A percentile compares a stretch with the other conserved stretches of the same genome.
These are phyloP conservation scores for Suillus placidus DNA, from an alignment of 768 basidiomycete genomes.

Conservation along the genomic window DNA sequence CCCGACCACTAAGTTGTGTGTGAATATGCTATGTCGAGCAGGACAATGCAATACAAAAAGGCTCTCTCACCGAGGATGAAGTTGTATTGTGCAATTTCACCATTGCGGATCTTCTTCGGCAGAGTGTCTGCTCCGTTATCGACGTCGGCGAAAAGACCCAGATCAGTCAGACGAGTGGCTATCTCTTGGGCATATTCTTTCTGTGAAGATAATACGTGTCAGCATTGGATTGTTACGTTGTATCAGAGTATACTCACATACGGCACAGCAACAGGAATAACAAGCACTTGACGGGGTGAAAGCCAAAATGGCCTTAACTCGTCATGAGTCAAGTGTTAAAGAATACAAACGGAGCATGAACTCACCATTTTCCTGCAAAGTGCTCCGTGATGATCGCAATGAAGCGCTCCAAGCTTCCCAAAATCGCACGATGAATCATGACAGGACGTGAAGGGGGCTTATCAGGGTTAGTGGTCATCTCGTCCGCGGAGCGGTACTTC, in stretches of 20 bases:
- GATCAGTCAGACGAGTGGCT: constrained; percentile 60
- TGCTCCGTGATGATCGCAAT: constrained; percentile 97
- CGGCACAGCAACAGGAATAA: constrained; percentile 90
- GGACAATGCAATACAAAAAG: background rate
- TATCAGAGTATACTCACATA: constrained; percentile 61
- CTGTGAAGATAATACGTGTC: constrained; percentile 42
- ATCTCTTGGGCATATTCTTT: constrained; percentile 91
- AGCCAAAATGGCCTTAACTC: constrained; percentile 92
- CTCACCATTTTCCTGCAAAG: constrained; percentile 95
- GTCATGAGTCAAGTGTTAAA: background rate
- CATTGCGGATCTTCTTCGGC: constrained; percentile 96
- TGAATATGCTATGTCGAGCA: background rate
- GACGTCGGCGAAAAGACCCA: constrained; percentile 87
- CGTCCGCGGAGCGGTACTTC: constrained; percentile 80
- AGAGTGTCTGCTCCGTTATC: constrained; percentile 92
- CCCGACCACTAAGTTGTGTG: constrained; percentile 74
- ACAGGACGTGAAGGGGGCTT: constrained; percentile 77
- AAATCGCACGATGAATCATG: constrained; percentile 96
- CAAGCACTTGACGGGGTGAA: constrained; percentile 92
- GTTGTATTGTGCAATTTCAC: constrained; percentile 97
- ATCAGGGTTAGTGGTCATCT: constrained; percentile 53
- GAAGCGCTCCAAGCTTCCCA: constrained; percentile 93
- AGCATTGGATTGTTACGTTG: constrained; percentile 5
- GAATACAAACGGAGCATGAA: background rate
- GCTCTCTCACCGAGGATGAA: constrained; percentile 83